phyloP scores from a whole-genome alignment of 208 protist species.

The Trypanosoma vivax region DNA sequence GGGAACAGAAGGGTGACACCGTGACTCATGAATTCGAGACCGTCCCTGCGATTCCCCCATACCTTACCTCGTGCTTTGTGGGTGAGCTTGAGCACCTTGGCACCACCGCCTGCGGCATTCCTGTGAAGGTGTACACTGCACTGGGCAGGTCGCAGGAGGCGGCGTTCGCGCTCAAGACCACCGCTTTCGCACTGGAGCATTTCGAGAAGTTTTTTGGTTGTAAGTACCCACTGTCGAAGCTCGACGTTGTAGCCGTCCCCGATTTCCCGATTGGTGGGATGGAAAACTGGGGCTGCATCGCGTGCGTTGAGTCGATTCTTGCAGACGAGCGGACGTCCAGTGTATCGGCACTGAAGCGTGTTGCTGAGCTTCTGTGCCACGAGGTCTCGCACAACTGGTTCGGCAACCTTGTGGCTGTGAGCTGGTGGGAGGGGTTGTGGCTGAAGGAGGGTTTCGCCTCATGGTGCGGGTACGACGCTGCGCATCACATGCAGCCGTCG shows the following conservation, averaged over 20 bases:
- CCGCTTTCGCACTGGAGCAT: slow-evolving; percentile 65
- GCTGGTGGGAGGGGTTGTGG: slow-evolving; percentile 98
- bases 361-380: slow-evolving; percentile 90
- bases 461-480: slow-evolving; percentile 90
- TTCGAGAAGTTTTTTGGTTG: slow-evolving; percentile 88
- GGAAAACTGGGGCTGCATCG: slow-evolving; percentile 95
- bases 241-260: slow-evolving; percentile 96
- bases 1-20: slow-evolving; percentile 21
- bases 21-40: slow-evolving; percentile 75
- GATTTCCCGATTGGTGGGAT: slow-evolving; percentile 97
- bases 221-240: slow-evolving; percentile 93
- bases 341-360: slow-evolving; percentile 55
- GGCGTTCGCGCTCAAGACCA: slow-evolving; percentile 78
- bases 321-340: slow-evolving; percentile 66
- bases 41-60: slow-evolving; percentile 91
- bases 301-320: slow-evolving; percentile 88
- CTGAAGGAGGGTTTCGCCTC: slow-evolving; percentile 99
- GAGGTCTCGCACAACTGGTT: slow-evolving; percentile 98
- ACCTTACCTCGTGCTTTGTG: slow-evolving; percentile 94
- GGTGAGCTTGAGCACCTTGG: slow-evolving; percentile 87
- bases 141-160: slow-evolving; percentile 58
- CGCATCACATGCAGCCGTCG: slow-evolving; percentile 66
- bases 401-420: slow-evolving; percentile 98
- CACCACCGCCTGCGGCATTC: slow-evolving; percentile 48
- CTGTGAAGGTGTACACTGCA: slow-evolving; percentile 67